phyloP scores from a whole-genome alignment of 1,284 basidiomycete species.

The Irpex sp. region DNA sequence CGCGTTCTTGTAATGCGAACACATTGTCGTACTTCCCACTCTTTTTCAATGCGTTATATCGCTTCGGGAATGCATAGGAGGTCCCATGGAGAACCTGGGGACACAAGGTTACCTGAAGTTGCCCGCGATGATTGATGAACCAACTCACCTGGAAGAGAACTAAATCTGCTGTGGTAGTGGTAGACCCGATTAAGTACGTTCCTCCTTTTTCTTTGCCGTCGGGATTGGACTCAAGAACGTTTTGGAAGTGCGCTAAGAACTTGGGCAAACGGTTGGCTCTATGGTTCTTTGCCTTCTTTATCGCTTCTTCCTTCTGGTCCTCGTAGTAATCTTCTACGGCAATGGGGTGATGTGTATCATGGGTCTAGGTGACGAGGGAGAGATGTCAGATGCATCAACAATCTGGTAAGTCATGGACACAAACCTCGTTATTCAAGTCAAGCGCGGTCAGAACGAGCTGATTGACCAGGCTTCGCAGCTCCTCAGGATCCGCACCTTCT shows the following conservation, averaged over 20 bases:
- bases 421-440: constrained; percentile 40
- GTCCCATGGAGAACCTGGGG: constrained; percentile 30
- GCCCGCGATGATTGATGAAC: too few relatives aligned
- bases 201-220: constrained; percentile 20
- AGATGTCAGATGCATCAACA: constrained; percentile 3
- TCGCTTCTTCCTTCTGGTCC: constrained; percentile 38
- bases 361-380: constrained; percentile 7
- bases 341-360: constrained; percentile 37
- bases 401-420: constrained; percentile 3
- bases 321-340: constrained; percentile 39
- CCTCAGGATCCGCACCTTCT: constrained; percentile 19
- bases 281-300: constrained; percentile 33
- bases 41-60: constrained; percentile 27
- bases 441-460: constrained; percentile 40
- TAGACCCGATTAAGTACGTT: constrained; percentile 34
- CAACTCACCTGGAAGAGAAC: constrained; percentile 38
- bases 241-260: constrained; percentile 40
- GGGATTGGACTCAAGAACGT: constrained; percentile 31
- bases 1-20: constrained; percentile 30
- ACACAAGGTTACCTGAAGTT: too few relatives aligned
- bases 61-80: constrained; percentile 44
- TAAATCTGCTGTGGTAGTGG: constrained; percentile 44
- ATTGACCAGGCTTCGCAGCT: constrained; percentile 30
- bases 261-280: constrained; percentile 42
- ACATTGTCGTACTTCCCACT: constrained; percentile 29